A percentile compares a stretch with the other conserved stretches of the same genome.
These are phyloP conservation scores for Crucihimalaya himalaica DNA, from an alignment of 345 rosid genomes.

Conservation along the genomic window DNA sequence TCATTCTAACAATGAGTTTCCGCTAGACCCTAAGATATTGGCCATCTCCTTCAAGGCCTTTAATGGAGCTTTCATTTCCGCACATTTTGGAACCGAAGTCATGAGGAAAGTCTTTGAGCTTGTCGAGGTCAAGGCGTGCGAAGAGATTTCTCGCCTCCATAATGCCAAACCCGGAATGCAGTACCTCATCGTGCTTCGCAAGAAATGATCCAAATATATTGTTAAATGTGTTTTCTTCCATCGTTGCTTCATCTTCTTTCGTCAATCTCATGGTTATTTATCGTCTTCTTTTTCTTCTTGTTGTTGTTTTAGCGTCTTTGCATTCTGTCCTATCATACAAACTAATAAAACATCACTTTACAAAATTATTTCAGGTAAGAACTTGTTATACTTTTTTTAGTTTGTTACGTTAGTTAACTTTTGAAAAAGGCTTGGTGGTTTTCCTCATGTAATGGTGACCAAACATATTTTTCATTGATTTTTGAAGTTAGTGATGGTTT, in stretches of 20 bases:
- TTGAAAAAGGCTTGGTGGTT: too few species aligned
- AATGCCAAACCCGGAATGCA: slow-evolving; percentile 30
- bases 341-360: too few species aligned
- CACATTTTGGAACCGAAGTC: neutral
- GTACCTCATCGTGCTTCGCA: slow-evolving; percentile 27
- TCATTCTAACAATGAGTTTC: slow-evolving; percentile 1
- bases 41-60: neutral
- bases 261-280: neutral
- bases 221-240: too few species aligned
- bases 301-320: too few species aligned
- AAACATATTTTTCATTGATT: too few species aligned
- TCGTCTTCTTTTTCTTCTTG: too few species aligned
- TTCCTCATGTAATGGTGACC: too few species aligned
- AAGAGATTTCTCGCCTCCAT: slow-evolving; percentile 1
- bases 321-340: too few species aligned
- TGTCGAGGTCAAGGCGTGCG: neutral
- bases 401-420: too few species aligned
- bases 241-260: neutral
- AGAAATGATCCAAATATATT: neutral
- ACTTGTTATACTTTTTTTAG: too few species aligned
- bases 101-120: slow-evolving; percentile 22
- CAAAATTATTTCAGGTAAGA: too few species aligned
- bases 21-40: slow-evolving; percentile 16
- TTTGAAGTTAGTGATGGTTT: too few species aligned
- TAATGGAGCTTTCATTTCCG: slow-evolving; percentile 4